phyloP scores from a whole-genome alignment of 257 asterid species.

The Ballota nigra region DNA sequence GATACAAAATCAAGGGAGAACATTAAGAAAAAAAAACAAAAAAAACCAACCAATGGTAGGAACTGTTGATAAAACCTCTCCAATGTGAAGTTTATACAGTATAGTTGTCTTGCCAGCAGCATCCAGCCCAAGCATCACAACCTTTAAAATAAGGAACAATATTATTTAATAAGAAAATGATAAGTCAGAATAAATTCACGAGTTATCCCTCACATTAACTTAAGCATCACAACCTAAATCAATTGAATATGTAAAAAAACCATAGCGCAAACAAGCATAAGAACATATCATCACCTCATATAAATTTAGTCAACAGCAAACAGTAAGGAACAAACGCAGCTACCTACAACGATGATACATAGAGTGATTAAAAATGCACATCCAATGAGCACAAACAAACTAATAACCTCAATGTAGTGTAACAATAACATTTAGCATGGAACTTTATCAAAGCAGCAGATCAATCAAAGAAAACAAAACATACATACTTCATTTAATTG shows the following conservation, averaged over 20 bases:
- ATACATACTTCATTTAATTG: background rate
- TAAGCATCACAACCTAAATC: constrained; percentile 58
- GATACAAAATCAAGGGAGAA: constrained; percentile 6
- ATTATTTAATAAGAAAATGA: background rate
- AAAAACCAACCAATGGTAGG: constrained; percentile 87
- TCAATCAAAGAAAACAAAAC: background rate
- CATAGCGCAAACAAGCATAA: constrained; percentile 3
- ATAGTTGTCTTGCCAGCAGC: constrained; percentile 99
- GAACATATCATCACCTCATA: constrained; percentile 4
- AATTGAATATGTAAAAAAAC: constrained; percentile 12
- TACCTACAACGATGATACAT: background rate
- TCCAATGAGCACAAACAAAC: constrained; percentile 2
- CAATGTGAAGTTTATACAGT: constrained; percentile 93
- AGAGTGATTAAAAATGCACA: background rate
- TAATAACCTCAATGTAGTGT: constrained; percentile 10
- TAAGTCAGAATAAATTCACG: background rate
- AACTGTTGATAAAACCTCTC: constrained; percentile 97
- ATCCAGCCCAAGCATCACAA: constrained; percentile 99
- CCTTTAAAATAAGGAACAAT: constrained; percentile 36
- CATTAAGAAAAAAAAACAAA: background rate
- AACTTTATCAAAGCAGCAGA: background rate
- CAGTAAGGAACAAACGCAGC: background rate
- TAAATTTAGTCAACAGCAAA: background rate
- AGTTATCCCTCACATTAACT: background rate
- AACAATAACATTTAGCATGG: background rate